Evolutionary conservation across 73 alveolate genomes (phyloP), one percentile per base, ranked within the genome.

Genomic region (Blepharisma japonicum): DNA sequence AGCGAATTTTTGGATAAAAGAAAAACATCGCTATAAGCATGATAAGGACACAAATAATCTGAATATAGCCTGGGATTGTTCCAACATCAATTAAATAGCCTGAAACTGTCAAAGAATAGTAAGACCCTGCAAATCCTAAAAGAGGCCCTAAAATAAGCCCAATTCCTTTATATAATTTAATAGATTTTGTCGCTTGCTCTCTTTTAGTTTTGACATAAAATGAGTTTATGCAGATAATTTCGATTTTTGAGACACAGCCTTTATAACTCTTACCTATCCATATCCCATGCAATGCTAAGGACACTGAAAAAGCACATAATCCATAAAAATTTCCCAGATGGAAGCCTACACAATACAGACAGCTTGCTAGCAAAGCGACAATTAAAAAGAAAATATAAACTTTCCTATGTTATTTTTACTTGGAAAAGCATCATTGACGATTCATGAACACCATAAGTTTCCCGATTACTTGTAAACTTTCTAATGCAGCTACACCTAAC

Each of bases 261-360:
- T 1, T 32, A 32, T 32, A 32, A 1, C 3, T 32, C 42, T 32
- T 32, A 32, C 42, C 74, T 20, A 14, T 61, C 74, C 74, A 61
- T n/a, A 61, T 14, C 18, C 74, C 74, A 14, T 61, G 49, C 5
- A 61, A 61, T 8, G 74, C 74, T 53, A 53, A 20, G 67, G 67
- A 53, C 39, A 5, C n/a, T 1, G 42, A 32, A 32, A 32, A 32
- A 32, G 42, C 42, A 32, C 42, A 32, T 32, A 32, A 32, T 3
- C 42, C 42, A 32, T 32, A 32, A 32, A 32, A 32, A 32, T 32
- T 32, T 3, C 42, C 42, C 0, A 32, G 42, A 32, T 32, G 42
- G 3, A 32, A 32, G 0, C 49, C 14, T 20, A 61, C n/a, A 25
- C 14, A 14, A 39, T 61, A 61, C 0, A 61, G 23, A 5, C 50